phyloP scores from a whole-genome alignment of 2,329 filamentous ascomycete species.

The Colletotrichum lini region DNA sequence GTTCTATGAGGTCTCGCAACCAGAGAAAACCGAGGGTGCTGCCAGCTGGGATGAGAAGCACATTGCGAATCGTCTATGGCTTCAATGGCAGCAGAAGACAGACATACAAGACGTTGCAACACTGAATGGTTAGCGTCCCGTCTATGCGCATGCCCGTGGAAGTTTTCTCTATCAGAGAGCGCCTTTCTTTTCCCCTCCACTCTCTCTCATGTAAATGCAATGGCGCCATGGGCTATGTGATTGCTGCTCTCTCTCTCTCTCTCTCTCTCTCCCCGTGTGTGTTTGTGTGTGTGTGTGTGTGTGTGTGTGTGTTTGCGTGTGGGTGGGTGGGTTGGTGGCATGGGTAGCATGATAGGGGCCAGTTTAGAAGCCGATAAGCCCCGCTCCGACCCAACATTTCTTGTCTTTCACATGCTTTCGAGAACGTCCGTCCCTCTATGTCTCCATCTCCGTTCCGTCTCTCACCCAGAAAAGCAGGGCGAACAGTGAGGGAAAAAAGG shows the following conservation, averaged over 20 bases:
- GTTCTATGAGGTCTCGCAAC: not conserved
- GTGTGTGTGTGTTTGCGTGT: no score
- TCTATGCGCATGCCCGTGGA: slow-evolving; percentile 1
- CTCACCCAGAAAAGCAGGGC: slow-evolving; percentile 4
- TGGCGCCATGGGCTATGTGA: slow-evolving; percentile 23
- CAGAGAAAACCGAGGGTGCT: not conserved
- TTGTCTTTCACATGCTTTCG: slow-evolving; percentile 39
- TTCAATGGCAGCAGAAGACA: slow-evolving; percentile 24
- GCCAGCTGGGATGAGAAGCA: not conserved
- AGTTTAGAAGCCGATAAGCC: slow-evolving; percentile 33
- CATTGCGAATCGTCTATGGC: not conserved
- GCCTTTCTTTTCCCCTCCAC: not conserved
- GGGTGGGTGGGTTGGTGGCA: slow-evolving; percentile 7
- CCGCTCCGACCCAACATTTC: slow-evolving; percentile 42
- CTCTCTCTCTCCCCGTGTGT: no score
- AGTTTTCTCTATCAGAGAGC: not conserved
- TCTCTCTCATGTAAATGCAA: slow-evolving; percentile 23
- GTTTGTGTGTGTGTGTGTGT: no score
- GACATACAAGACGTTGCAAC: not conserved
- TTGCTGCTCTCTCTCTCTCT: not conserved
- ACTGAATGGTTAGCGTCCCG: slow-evolving; percentile 26
- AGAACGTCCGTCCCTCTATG: not conserved
- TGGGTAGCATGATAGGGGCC: slow-evolving; percentile 35
- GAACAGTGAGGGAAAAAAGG: slow-evolving; percentile 4
- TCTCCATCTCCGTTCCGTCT: not conserved